A percentile compares a stretch with the other conserved stretches of the same genome.
These are phyloP conservation scores for Herpotrichia juniperi DNA, from an alignment of 2,329 filamentous ascomycete genomes.

Conservation along the genomic window DNA sequence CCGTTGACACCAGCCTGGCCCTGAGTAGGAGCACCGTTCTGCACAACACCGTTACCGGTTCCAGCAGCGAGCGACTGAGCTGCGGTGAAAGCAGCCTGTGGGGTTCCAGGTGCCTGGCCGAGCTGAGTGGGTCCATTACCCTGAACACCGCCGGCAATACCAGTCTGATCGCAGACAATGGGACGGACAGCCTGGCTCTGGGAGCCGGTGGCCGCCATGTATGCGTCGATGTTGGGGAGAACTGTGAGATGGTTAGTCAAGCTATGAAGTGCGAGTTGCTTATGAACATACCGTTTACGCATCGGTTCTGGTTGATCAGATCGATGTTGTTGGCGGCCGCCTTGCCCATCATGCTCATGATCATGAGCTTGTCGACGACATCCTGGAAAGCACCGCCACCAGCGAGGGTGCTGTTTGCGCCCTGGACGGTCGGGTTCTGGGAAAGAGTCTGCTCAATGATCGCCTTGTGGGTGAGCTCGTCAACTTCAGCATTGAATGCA, in stretches of 20 bases:
- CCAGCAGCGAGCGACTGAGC: slow-evolving; percentile 33
- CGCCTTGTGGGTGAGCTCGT: slow-evolving; percentile 47
- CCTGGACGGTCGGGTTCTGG: slow-evolving; percentile 33
- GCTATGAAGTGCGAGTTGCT: background rate
- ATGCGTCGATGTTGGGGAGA: slow-evolving; percentile 45
- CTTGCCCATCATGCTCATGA: slow-evolving; percentile 42
- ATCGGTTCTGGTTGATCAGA: slow-evolving; percentile 46
- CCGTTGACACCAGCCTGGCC: slow-evolving; percentile 9
- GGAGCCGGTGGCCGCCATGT: slow-evolving; percentile 42
- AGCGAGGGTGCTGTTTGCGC: slow-evolving; percentile 45
- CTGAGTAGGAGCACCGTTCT: slow-evolving; percentile 21
- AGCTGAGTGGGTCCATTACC: slow-evolving; percentile 33
- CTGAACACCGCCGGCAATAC: slow-evolving; percentile 42
- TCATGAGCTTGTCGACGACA: slow-evolving; percentile 46
- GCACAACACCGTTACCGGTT: slow-evolving; percentile 34
- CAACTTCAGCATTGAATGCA: slow-evolving; percentile 46
- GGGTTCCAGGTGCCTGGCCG: slow-evolving; percentile 35
- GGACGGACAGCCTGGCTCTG: slow-evolving; percentile 36
- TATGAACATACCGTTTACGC: slow-evolving; percentile 32
- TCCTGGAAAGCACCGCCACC: slow-evolving; percentile 46
- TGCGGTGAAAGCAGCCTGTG: slow-evolving; percentile 36
- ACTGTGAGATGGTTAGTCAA: slow-evolving; percentile 21
- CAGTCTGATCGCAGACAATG: slow-evolving; percentile 38
- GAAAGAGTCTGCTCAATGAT: slow-evolving; percentile 39
- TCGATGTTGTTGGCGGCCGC: slow-evolving; percentile 41